Evolutionary conservation across 305 asterid genomes (phyloP), one percentile per base, ranked within the genome.

Genomic region (Fraxinus velutina): DNA sequence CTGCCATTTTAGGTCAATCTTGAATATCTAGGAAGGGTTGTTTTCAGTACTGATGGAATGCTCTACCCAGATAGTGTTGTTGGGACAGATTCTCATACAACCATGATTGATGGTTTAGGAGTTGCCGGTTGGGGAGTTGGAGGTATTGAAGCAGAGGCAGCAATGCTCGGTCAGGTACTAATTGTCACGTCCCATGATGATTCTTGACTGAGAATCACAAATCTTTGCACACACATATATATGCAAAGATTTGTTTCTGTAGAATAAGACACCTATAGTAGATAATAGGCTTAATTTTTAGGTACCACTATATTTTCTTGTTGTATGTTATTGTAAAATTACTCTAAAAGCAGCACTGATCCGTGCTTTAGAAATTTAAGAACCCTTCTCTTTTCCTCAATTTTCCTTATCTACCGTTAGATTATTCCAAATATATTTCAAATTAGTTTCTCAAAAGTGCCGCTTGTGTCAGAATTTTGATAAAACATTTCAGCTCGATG

Each of bases 71-170:
- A 94, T 76, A 94, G 98, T 57, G 97, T 93, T 70, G 98, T 94
- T 4, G 97, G 98, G 44, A 94, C 97, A 36, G 98, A 94, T 89
- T 94, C 97, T 64, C 97, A 93, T 83, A 94, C 98, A 78, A 94
- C 98, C 78, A 94, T 94, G 98, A 94, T 93, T 85, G 97, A 93
- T 80, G 98, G 97, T 50, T 79, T 94, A 70, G 97, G 97, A 77
- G 97, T 95, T 89, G 98, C 99, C 79, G 99, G 98, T 83, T 95
- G 99, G 98, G 99, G 99, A 33, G 99, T 95, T 47, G 99, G 99
- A 83, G 99, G 99, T 77, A 95, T 95, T 80, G 98, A 95, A 89
- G 98, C 99, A 15, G 98, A 94, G 89, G 97, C 97, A 62, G 91
- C 97, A 34, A 94, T 93, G 98, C 97, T 94, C 88, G 97, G 98